Evolutionary conservation across 176 grass and related monocot species (phyloP).

Genomic region (Aegilops sharonensis): DNA sequence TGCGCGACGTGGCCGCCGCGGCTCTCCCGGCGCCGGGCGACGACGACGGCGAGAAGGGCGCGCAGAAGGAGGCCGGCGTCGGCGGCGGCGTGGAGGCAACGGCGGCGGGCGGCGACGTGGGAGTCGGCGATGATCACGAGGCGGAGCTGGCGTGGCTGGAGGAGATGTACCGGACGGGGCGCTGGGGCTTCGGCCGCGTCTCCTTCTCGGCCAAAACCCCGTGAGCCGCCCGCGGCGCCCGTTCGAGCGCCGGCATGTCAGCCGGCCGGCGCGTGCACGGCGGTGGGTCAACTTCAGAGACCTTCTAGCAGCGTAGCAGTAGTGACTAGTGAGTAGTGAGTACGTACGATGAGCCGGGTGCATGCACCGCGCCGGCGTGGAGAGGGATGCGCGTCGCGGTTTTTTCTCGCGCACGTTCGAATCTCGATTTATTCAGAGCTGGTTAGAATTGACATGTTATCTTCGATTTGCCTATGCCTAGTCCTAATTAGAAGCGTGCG

Average conservation of each 20-base stretch:
- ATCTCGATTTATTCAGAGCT: not conserved
- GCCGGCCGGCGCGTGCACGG: too few relatives aligned
- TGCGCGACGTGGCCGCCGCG: constrained; percentile 24
- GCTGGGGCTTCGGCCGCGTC: constrained; percentile 87
- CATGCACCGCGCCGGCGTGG: not conserved
- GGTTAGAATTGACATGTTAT: not conserved
- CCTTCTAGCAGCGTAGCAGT: too few relatives aligned
- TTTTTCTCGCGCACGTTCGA: not conserved
- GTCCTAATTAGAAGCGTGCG: not conserved
- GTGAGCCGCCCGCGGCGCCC: constrained; percentile 14
- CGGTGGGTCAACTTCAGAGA: too few relatives aligned
- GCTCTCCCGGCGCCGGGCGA: not conserved
- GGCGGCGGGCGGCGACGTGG: not conserved
- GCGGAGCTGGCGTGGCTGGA: constrained; percentile 48
- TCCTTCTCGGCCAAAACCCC: constrained; percentile 51
- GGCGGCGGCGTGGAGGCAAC: not conserved
- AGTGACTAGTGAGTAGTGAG: too few relatives aligned
- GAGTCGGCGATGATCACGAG: not conserved
- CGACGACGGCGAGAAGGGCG: not conserved
- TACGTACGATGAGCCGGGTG: not conserved
- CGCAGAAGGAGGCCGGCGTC: not conserved
- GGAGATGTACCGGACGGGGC: constrained; percentile 64
- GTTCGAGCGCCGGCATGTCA: not conserved
- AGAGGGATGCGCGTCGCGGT: not conserved
- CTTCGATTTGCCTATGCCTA: not conserved